phyloP scores from a whole-genome alignment of 148 eudicot species.

The Selenicereus undatus region DNA sequence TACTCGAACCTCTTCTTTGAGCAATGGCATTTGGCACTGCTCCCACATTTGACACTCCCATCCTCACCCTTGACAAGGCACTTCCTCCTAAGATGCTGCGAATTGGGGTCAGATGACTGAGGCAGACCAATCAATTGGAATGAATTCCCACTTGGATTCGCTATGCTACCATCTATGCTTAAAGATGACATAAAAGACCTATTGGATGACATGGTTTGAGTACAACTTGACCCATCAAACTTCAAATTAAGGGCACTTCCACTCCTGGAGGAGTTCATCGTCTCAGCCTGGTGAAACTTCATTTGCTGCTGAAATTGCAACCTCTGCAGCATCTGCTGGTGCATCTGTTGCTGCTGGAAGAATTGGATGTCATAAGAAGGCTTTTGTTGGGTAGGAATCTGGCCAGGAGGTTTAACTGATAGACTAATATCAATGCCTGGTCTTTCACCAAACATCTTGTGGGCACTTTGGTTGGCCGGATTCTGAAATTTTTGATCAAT shows the following conservation, averaged over 20 bases:
- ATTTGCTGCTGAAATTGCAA: slow-evolving; percentile 40
- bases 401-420: slow-evolving; percentile 36
- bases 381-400: slow-evolving; percentile 17
- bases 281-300: slow-evolving; percentile 31
- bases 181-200: slow-evolving; percentile 49
- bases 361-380: slow-evolving; percentile 21
- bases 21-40: slow-evolving; percentile 51
- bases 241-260: slow-evolving; percentile 39
- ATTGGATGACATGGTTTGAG: slow-evolving; percentile 41
- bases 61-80: slow-evolving; percentile 40
- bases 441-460: slow-evolving; percentile 25
- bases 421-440: slow-evolving; percentile 29
- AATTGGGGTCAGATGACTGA: slow-evolving; percentile 37
- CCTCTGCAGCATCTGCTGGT: slow-evolving; percentile 31
- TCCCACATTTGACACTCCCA: slow-evolving; percentile 44
- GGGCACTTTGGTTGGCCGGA: slow-evolving; percentile 15
- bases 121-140: slow-evolving; percentile 46
- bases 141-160: slow-evolving; percentile 27
- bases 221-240: slow-evolving; percentile 40
- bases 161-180: slow-evolving; percentile 45
- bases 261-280: slow-evolving; percentile 27
- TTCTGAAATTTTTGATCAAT: slow-evolving; percentile 20
- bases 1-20: slow-evolving; percentile 43
- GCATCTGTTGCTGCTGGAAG: slow-evolving; percentile 18
- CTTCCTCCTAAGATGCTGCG: slow-evolving; percentile 31